These are phyloP conservation scores for Podila clonocystis DNA, from an alignment of 192 early-diverging fungal genomes.

Conservation along the genomic window DNA sequence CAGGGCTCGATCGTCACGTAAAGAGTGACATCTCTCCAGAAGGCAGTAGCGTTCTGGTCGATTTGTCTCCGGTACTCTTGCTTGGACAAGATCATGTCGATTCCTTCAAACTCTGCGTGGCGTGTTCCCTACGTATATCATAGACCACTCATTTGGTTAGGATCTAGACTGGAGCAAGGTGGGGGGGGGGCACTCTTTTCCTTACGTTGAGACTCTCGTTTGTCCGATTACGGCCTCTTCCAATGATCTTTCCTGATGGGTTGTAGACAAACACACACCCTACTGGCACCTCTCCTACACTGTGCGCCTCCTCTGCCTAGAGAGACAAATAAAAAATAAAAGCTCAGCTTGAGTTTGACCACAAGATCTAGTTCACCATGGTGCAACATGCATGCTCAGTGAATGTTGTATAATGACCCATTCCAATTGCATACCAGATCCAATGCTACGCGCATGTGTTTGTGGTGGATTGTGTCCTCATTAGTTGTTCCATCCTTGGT, in stretches of 20 bases:
- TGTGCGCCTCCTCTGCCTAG: constrained; percentile 86
- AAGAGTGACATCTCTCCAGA: constrained; percentile 64
- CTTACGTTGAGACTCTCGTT: constrained; percentile 88
- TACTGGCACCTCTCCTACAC: constrained; percentile 90
- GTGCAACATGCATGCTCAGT: background rate
- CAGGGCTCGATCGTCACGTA: constrained; percentile 99
- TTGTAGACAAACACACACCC: constrained; percentile 92
- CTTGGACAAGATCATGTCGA: constrained; percentile 75
- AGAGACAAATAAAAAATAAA: constrained; percentile 11
- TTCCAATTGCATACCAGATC: constrained; percentile 24
- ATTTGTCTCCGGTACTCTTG: constrained; percentile 26
- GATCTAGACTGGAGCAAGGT: background rate
- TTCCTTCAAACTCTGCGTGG: constrained; percentile 95
- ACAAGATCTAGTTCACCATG: background rate
- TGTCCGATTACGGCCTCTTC: constrained; percentile 86
- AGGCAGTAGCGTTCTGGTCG: constrained; percentile 28
- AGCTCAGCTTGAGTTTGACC: background rate
- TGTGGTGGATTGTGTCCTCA: constrained; percentile 38
- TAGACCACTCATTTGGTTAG: background rate
- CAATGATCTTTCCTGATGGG: constrained; percentile 68
- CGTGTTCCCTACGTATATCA: constrained; percentile 75
- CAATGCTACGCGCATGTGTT: constrained; percentile 48
- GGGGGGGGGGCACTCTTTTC: background rate
- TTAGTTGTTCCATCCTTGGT: background rate
- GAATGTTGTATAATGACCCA: background rate